Conservation (phyloP, 345 rosid species). For the Eucalyptus curtisii region DNA sequence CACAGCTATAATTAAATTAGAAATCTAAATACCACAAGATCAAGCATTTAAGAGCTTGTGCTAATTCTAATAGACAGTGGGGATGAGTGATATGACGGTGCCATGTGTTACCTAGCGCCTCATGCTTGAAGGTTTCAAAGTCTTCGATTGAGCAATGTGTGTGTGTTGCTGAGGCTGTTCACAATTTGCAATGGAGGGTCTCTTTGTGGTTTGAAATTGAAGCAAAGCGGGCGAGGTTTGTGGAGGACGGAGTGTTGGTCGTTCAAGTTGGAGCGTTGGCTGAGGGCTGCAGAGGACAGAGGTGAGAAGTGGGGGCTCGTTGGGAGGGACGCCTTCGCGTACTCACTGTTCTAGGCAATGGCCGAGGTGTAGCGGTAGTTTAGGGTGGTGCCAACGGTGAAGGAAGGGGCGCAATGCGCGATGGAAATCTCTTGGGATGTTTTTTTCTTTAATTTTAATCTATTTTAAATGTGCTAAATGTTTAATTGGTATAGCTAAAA, state of each 20-base stretch:
- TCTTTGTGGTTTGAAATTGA: background rate
- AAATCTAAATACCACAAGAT: background rate
- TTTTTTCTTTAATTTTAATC: background rate
- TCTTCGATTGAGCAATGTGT: background rate
- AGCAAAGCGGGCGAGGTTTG: background rate
- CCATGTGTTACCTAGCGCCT: background rate
- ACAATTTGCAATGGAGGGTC: background rate
- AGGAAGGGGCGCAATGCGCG: background rate
- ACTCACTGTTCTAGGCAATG: conserved; percentile 19
- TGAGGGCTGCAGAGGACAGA: background rate
- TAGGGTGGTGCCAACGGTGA: conserved; percentile 25
- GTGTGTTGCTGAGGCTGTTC: background rate
- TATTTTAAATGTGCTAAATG: background rate
- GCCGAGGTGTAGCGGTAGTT: conserved; percentile 16
- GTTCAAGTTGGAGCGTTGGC: conserved; percentile 30
- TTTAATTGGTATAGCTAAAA: background rate
- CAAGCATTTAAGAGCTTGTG: background rate
- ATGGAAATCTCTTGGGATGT: background rate
- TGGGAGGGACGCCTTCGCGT: conserved; percentile 15
- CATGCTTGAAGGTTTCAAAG: background rate
- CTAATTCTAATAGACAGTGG: background rate
- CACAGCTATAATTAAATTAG: too few species aligned
- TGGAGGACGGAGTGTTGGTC: conserved; percentile 31
- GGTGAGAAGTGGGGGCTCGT: conserved; percentile 20
- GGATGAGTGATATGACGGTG: background rate